phyloP scores from a whole-genome alignment of 805 yeast genomes.

The Myxozyma neotropica region DNA sequence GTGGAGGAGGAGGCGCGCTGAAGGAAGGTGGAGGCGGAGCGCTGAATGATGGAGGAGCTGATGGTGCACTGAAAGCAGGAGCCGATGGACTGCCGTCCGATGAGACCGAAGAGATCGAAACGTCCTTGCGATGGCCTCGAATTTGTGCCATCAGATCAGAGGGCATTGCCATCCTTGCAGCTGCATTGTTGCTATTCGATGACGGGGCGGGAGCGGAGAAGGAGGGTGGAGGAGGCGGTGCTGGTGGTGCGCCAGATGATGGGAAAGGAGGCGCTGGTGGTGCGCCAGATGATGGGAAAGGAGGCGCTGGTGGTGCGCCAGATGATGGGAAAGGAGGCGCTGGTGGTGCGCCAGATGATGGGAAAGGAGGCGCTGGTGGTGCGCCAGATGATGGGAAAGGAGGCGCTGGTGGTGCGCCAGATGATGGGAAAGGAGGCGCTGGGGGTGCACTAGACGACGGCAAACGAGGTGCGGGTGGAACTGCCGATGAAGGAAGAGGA shows the following conservation, averaged over 20 bases:
- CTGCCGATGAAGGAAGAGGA: slow-evolving; percentile 28
- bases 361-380: slow-evolving; percentile 4
- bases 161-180: slow-evolving; percentile 1
- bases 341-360: slow-evolving; percentile 22
- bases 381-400: slow-evolving; percentile 23
- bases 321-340: too few relatives aligned
- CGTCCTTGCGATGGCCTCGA: slow-evolving; percentile 4
- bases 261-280: too few relatives aligned
- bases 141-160: slow-evolving; percentile 11
- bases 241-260: slow-evolving; percentile 36
- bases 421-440: too few relatives aligned
- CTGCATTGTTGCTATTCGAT: not conserved
- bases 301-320: too few relatives aligned
- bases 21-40: slow-evolving; percentile 1
- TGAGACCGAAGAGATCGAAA: not conserved
- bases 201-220: not conserved
- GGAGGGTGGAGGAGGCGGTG: slow-evolving; percentile 3
- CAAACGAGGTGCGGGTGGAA: too few relatives aligned
- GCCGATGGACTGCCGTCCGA: not conserved
- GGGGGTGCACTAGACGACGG: slow-evolving; percentile 37
- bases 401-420: slow-evolving; percentile 31
- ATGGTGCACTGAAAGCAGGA: not conserved
- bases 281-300: too few relatives aligned
- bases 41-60: not conserved
- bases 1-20: slow-evolving; percentile 13